These are phyloP conservation scores for Lachancea fermentati DNA, from an alignment of 805 yeast genomes.

Conservation along the genomic window DNA sequence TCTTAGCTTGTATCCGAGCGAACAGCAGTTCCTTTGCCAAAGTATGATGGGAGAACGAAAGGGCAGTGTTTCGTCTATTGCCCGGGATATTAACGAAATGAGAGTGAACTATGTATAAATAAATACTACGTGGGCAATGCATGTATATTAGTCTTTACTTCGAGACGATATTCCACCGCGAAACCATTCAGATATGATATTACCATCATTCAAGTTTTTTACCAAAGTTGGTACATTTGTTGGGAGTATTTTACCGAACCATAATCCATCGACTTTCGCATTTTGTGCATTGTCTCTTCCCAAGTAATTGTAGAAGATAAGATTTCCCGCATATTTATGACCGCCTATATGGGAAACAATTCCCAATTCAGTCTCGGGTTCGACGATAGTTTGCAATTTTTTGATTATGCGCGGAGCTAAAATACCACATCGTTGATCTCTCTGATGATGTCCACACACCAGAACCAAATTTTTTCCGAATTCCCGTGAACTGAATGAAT, in stretches of 20 bases:
- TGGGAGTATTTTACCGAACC: constrained; percentile 78
- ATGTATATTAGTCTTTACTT: neutral
- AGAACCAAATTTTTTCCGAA: constrained; percentile 15
- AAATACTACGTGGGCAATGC: constrained; percentile 6
- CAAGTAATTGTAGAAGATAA: constrained; percentile 46
- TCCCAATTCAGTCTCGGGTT: constrained; percentile 37
- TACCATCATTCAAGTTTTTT: constrained; percentile 45
- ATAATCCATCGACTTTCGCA: constrained; percentile 35
- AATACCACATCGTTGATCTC: constrained; percentile 26
- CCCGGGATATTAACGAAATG: constrained; percentile 21
- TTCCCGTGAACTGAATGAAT: constrained; percentile 8
- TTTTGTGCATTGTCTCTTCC: constrained; percentile 21
- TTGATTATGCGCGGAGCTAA: constrained; percentile 18
- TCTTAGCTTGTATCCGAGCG: constrained; percentile 19
- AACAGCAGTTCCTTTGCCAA: constrained; percentile 26
- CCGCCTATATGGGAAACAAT: constrained; percentile 77
- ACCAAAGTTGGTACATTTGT: constrained; percentile 62
- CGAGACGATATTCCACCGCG: constrained; percentile 37
- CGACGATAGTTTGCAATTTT: constrained; percentile 9
- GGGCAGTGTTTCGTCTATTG: constrained; percentile 12
- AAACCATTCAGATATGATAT: constrained; percentile 50
- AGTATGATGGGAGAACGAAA: constrained; percentile 33
- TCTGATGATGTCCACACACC: constrained; percentile 25
- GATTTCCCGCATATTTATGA: constrained; percentile 80
- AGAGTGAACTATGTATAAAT: constrained; percentile 25